phyloP scores from a whole-genome alignment of 768 basidiomycete species.

The Piloderma croceum region DNA sequence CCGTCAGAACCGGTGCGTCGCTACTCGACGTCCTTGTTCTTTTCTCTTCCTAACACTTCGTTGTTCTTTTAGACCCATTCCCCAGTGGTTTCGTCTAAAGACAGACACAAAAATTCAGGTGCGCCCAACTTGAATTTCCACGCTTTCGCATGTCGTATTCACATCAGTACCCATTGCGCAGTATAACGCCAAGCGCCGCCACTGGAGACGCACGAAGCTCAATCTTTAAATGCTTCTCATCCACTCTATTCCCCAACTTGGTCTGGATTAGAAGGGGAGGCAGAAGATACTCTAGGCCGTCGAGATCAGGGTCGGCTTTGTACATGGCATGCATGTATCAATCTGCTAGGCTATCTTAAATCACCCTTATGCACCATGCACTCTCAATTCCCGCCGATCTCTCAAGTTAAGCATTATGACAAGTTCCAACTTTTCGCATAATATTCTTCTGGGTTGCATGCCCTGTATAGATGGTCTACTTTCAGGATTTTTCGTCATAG shows the following conservation, averaged over 20 bases:
- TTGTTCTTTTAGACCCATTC: slow-evolving; percentile 67
- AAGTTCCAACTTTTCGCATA: no score
- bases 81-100: slow-evolving; percentile 99
- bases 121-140: slow-evolving; percentile 8
- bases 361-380: no score
- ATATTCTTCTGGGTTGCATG: no score
- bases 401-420: no score
- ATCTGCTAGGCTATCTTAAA: no score
- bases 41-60: slow-evolving; percentile 1
- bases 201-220: slow-evolving; percentile 99
- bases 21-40: neutral
- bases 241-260: slow-evolving; percentile 2
- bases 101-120: slow-evolving; percentile 93
- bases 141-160: neutral
- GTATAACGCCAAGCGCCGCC: slow-evolving; percentile 95
- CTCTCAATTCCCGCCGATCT: no score
- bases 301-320: no score
- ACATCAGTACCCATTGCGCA: slow-evolving; percentile 24
- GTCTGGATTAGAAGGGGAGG: slow-evolving; percentile 3
- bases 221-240: slow-evolving; percentile 61
- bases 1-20: slow-evolving; percentile 86
- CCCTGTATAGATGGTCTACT: no score
- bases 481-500: no score
- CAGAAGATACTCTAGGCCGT: no score
- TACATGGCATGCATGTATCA: no score